Evolutionary conservation across 495 filamentous ascomycete genomes (phyloP), one percentile per base, ranked within the genome.

Genomic region (Margaritispora aquatica): DNA sequence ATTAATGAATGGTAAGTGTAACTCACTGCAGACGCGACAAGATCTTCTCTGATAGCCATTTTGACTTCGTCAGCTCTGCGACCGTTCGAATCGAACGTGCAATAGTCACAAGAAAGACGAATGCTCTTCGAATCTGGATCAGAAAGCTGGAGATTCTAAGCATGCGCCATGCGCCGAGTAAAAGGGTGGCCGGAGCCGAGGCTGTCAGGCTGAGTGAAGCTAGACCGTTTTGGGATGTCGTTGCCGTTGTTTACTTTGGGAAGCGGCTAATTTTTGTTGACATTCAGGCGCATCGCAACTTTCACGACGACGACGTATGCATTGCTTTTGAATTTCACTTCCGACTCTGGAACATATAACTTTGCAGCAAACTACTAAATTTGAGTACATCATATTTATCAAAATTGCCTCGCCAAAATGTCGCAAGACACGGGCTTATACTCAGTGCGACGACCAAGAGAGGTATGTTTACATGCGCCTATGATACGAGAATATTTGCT

Each of bases 31-130:
- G 88, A 92, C 65, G 84, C 75, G 68, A 96, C 85, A 60, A 95
- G 74, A 69, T 95, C 89, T 84, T 95, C 90, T 61, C 90, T 88
- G 68, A 87, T 84, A 67, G 86, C 76, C 88, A 92, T 92, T 58
- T 56, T 81, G 52, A 59, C 31, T 21, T 26, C 23, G 48, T 10
- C 19, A 26, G 22, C 27, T 19, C 55, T 68, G 60, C 60, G 31
- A 36, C 21, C 50, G 49, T 51, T 19, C 29, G 46, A 44, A 38
- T 41, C 54, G 23, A 51, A 55, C 41, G 59, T 51, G 50, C 22
- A 59, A 59, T 10, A 63, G 55, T 59, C 59, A 60, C n/a, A 63
- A 51, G 51, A 55, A 15, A n/a, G 22, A 51, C 23, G n/a, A 21
- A 9, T 21, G 26, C 2, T 21, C n/a, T n/a, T n/a, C 11, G 15